Evolutionary conservation across 495 filamentous ascomycete genomes (phyloP).

Genomic region (Xylaria telfairii): DNA sequence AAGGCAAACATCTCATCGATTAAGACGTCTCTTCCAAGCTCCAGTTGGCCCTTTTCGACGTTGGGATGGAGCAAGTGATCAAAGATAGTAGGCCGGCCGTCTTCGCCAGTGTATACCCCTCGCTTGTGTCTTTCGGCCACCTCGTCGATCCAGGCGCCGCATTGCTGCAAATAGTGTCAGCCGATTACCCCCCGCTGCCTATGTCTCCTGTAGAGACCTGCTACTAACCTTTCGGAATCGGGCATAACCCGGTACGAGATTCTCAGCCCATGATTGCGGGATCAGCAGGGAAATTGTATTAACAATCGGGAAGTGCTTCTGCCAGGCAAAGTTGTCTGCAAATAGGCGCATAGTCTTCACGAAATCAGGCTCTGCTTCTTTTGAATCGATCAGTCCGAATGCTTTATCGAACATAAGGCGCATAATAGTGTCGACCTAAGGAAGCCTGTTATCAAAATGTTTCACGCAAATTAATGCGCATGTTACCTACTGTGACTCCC

Average conservation of each 20-base stretch:
- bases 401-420: constrained; percentile 4
- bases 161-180: constrained; percentile 12
- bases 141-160: constrained; percentile 1
- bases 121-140: not conserved
- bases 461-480: not conserved
- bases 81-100: constrained; percentile 1
- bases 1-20: constrained; percentile 17
- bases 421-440: constrained; percentile 20
- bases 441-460: not conserved
- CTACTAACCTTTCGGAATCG: constrained; percentile 11
- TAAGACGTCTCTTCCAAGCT: not conserved
- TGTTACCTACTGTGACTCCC: constrained; percentile 1
- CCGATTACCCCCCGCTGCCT: not conserved
- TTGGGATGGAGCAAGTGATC: constrained; percentile 9
- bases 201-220: not conserved
- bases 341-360: constrained; percentile 10
- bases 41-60: constrained; percentile 2
- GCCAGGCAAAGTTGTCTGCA: constrained; percentile 2
- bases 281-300: not conserved
- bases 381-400: not conserved
- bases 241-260: constrained; percentile 5
- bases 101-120: constrained; percentile 5
- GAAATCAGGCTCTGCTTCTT: constrained; percentile 7
- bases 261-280: not conserved
- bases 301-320: constrained; percentile 15